These are phyloP conservation scores for Prunus mira DNA, from an alignment of 306 rosid species.

Conservation along the genomic window DNA sequence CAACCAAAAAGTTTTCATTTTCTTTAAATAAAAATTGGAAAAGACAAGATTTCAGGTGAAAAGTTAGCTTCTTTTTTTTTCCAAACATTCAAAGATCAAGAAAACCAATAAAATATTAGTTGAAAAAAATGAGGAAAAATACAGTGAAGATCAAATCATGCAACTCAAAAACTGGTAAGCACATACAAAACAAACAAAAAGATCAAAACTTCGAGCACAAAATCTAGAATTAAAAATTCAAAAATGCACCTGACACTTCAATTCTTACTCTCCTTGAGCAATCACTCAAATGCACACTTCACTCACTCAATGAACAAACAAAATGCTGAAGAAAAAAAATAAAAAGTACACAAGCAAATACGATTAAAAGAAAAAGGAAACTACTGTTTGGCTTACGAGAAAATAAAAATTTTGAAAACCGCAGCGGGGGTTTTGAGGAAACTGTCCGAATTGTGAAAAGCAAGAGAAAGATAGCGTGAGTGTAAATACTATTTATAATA, in stretches of 20 bases:
- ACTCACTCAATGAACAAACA: neutral
- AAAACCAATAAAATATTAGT: too few species aligned
- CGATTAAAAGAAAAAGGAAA: neutral
- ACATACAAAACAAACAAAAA: neutral
- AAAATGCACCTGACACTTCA: slow-evolving; percentile 32
- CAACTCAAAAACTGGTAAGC: neutral
- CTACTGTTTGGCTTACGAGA: slow-evolving; percentile 36
- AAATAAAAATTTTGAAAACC: slow-evolving; percentile 16
- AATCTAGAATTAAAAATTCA: neutral
- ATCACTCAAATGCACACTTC: slow-evolving; percentile 26
- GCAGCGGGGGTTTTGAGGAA: slow-evolving; percentile 44
- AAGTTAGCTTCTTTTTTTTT: neutral
- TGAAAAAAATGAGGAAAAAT: neutral
- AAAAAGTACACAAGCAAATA: slow-evolving; percentile 6
- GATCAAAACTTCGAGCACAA: neutral
- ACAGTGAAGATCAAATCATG: slow-evolving; percentile 14
- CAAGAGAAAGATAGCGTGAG: slow-evolving; percentile 14
- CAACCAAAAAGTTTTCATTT: neutral
- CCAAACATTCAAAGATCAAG: slow-evolving; percentile 13
- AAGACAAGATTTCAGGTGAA: neutral
- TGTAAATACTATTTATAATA: neutral
- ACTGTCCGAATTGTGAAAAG: slow-evolving; percentile 25
- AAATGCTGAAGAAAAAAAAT: slow-evolving; percentile 16
- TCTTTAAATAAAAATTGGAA: too few species aligned
- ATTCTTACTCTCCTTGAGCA: slow-evolving; percentile 48